These are phyloP conservation scores for Lecanicillium sp. DNA, from an alignment of 2,329 filamentous ascomycete genomes.

Conservation along the genomic window DNA sequence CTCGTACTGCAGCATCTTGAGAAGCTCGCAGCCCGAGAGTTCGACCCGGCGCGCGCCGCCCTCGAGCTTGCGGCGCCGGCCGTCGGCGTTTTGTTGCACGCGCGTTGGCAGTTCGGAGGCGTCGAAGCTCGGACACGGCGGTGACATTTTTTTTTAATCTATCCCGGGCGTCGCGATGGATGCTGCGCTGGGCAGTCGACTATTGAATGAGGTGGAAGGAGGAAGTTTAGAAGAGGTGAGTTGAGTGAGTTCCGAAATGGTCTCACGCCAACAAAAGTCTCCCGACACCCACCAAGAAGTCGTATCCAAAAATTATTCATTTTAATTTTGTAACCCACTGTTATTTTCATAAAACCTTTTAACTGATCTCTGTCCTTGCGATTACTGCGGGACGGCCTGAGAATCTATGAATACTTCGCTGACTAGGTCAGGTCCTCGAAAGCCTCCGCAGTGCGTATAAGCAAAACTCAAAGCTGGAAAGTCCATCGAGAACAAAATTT, in stretches of 20 bases:
- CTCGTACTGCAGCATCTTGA: slow-evolving; percentile 55
- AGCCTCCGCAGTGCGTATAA: slow-evolving; percentile 1
- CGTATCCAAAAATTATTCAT: background rate
- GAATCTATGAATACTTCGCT: background rate
- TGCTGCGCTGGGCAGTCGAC: slow-evolving; percentile 38
- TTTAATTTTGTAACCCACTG: too few relatives aligned
- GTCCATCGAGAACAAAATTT: background rate
- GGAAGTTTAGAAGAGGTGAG: slow-evolving; percentile 54
- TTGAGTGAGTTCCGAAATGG: slow-evolving; percentile 18
- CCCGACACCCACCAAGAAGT: background rate
- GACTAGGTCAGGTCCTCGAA: background rate
- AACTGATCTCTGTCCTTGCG: too few relatives aligned
- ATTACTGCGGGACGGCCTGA: too few relatives aligned
- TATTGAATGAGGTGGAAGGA: slow-evolving; percentile 52
- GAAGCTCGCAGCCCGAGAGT: slow-evolving; percentile 48
- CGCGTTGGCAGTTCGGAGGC: slow-evolving; percentile 43
- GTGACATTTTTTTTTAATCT: slow-evolving; percentile 43
- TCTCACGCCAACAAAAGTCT: background rate
- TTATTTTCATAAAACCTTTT: too few relatives aligned
- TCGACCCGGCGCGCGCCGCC: slow-evolving; percentile 37
- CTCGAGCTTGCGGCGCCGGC: slow-evolving; percentile 47
- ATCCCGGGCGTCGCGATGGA: slow-evolving; percentile 26
- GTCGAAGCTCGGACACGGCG: slow-evolving; percentile 51
- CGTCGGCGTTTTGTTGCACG: slow-evolving; percentile 42
- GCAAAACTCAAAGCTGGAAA: background rate